A percentile compares a stretch with the other conserved stretches of the same genome.
Evolutionary conservation across 345 rosid species (phyloP).

Genomic region (thale cress (Arabidopsis thaliana)): DNA sequence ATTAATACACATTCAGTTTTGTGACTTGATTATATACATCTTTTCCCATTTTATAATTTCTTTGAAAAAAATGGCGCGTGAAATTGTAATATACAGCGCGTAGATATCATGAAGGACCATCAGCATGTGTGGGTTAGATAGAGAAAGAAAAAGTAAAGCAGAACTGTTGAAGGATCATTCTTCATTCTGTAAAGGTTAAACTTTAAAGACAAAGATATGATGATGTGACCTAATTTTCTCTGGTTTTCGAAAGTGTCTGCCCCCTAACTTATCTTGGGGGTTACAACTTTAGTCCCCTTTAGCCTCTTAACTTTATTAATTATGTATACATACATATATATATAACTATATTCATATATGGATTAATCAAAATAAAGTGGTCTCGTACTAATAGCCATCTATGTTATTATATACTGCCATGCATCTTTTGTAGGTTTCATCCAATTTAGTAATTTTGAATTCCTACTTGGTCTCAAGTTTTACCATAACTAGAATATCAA

Average conservation of each 20-base stretch:
- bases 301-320: constrained; percentile 9
- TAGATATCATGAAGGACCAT: constrained; percentile 38
- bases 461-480: constrained; percentile 3
- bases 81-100: constrained; percentile 20
- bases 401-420: background rate
- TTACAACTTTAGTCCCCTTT: constrained; percentile 42
- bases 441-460: constrained; percentile 4
- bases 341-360: constrained; percentile 3
- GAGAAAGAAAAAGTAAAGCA: constrained; percentile 30
- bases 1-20: background rate
- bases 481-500: background rate
- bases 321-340: background rate
- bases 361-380: constrained; percentile 19
- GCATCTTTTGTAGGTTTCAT: constrained; percentile 19
- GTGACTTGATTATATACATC: background rate
- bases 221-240: constrained; percentile 33
- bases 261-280: constrained; percentile 30
- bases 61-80: background rate
- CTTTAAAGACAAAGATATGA: constrained; percentile 39
- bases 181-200: constrained; percentile 38
- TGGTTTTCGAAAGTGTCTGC: constrained; percentile 34
- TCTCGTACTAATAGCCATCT: background rate
- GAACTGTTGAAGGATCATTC: constrained; percentile 26
- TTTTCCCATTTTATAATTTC: background rate
- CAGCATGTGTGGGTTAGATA: constrained; percentile 24